phyloP scores from a whole-genome alignment of 345 rosid species.

The Arabis hirsuta region DNA sequence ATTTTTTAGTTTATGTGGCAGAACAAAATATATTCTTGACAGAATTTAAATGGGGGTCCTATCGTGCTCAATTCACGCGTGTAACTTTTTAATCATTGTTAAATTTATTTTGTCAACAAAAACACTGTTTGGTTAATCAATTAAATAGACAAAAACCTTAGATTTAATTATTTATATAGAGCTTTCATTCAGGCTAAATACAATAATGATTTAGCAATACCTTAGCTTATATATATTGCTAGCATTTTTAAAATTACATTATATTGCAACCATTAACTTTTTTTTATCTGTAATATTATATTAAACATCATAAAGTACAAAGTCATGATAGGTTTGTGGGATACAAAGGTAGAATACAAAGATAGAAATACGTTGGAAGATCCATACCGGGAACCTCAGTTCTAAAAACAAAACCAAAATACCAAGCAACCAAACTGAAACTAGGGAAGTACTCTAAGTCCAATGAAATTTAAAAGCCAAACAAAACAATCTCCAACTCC shows the following conservation, averaged over 20 bases:
- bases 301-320: too few relatives aligned
- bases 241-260: neutral
- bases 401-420: too few relatives aligned
- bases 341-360: too few relatives aligned
- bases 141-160: neutral
- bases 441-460: too few relatives aligned
- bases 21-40: slow-evolving; percentile 32
- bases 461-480: too few relatives aligned
- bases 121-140: slow-evolving; percentile 17
- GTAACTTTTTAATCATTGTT: slow-evolving; percentile 38
- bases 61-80: slow-evolving; percentile 42
- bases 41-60: slow-evolving; percentile 25
- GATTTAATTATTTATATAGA: slow-evolving; percentile 3
- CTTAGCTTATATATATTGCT: neutral
- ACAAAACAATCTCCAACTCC: too few relatives aligned
- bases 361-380: too few relatives aligned
- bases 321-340: too few relatives aligned
- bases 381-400: too few relatives aligned
- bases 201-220: neutral
- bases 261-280: neutral
- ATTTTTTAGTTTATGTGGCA: slow-evolving; percentile 19
- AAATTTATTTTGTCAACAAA: slow-evolving; percentile 29
- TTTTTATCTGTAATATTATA: too few relatives aligned
- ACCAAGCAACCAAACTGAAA: too few relatives aligned
- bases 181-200: neutral